A percentile compares a stretch with the other conserved stretches of the same genome.
Evolutionary conservation across 805 yeast genomes (phyloP).

Genomic region (Schizosaccharomyces japonicus): DNA sequence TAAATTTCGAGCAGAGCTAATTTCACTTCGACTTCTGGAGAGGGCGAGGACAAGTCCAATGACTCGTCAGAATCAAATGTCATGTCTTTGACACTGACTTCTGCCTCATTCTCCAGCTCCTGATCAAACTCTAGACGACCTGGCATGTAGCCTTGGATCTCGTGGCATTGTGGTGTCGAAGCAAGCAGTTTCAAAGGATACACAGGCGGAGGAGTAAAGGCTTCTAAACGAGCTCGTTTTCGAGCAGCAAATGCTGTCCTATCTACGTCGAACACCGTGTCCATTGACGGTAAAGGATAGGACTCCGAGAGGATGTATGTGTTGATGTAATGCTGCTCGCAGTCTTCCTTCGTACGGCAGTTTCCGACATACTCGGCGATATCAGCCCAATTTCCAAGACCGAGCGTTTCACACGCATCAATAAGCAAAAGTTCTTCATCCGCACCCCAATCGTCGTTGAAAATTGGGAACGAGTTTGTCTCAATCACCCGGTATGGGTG

Average conservation of each 20-base stretch:
- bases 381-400: constrained; percentile 90
- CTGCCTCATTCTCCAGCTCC: constrained; percentile 94
- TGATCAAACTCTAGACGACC: constrained; percentile 91
- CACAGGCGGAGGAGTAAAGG: constrained; percentile 17
- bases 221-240: constrained; percentile 50
- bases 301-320: constrained; percentile 42
- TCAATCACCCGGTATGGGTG: constrained; percentile 83
- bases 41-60: constrained; percentile 30
- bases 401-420: constrained; percentile 77
- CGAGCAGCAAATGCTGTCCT: constrained; percentile 45
- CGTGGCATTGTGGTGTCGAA: constrained; percentile 88
- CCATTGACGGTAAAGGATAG: constrained; percentile 79
- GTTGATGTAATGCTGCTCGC: constrained; percentile 53
- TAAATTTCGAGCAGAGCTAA: constrained; percentile 71
- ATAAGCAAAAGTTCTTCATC: constrained; percentile 78
- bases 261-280: constrained; percentile 40
- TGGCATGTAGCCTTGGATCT: constrained; percentile 95
- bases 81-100: constrained; percentile 81
- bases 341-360: constrained; percentile 76
- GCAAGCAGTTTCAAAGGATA: constrained; percentile 46
- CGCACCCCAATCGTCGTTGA: constrained; percentile 88
- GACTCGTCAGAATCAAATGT: constrained; percentile 60
- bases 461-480: constrained; percentile 83
- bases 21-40: constrained; percentile 68
- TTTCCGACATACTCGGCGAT: constrained; percentile 81